These are phyloP conservation scores for Gaultheria prostrata DNA, from an alignment of 148 eudicot genomes.

Conservation along the genomic window DNA sequence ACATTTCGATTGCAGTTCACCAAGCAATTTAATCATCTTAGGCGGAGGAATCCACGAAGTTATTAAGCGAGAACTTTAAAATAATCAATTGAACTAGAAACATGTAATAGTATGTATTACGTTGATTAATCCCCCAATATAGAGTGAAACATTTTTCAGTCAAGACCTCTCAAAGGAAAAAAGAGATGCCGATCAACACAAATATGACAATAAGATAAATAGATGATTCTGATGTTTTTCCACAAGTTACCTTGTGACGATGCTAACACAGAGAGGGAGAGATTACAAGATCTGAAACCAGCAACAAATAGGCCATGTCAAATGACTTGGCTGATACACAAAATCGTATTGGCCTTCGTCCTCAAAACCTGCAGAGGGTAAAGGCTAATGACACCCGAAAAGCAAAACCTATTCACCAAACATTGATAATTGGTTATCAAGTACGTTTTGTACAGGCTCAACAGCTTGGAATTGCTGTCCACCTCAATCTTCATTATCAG, in stretches of 20 bases:
- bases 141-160: not conserved
- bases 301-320: not conserved
- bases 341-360: not conserved
- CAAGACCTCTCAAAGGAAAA: not conserved
- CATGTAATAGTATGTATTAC: not conserved
- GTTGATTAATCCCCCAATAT: not conserved
- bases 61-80: no score
- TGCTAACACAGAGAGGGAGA: not conserved
- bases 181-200: not conserved
- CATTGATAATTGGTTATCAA: not conserved
- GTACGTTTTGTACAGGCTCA: not conserved
- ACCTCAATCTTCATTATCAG: constrained; percentile 61
- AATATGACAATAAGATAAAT: not conserved
- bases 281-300: not conserved
- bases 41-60: no score
- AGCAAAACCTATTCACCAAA: not conserved
- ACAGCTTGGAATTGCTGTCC: not conserved
- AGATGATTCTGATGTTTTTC: not conserved
- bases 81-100: not conserved
- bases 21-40: not conserved
- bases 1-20: not conserved
- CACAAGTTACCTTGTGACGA: not conserved
- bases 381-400: not conserved
- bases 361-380: not conserved
- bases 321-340: not conserved